Evolutionary conservation across 345 rosid species (phyloP).

Genomic region (Rhodomyrtus tomentosa): DNA sequence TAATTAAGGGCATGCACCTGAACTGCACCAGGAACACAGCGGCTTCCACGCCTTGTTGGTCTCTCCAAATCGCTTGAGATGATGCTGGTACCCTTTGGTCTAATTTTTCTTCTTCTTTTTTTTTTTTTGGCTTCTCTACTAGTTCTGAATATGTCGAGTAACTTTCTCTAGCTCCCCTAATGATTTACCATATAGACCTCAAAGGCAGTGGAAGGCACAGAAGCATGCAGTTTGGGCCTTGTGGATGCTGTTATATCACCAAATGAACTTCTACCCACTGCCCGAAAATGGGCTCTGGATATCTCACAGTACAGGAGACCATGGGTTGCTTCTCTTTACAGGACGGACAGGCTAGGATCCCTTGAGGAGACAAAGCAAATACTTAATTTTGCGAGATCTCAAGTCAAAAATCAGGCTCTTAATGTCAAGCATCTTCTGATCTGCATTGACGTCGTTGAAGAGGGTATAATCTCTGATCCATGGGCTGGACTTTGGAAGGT

Average conservation of each 20-base stretch:
- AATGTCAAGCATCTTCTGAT: slow-evolving; percentile 74
- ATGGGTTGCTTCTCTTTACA: slow-evolving; percentile 72
- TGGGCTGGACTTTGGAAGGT: slow-evolving; percentile 86
- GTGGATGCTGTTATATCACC: slow-evolving; percentile 72
- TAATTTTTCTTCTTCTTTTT: background rate
- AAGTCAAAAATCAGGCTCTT: slow-evolving; percentile 67
- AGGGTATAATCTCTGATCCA: slow-evolving; percentile 75
- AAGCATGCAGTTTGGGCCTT: slow-evolving; percentile 69
- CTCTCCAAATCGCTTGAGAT: slow-evolving; percentile 85
- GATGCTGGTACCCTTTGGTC: slow-evolving; percentile 65
- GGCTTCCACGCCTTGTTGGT: slow-evolving; percentile 99
- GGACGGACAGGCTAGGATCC: slow-evolving; percentile 70
- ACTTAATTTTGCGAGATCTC: slow-evolving; percentile 67
- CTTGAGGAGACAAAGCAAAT: slow-evolving; percentile 90
- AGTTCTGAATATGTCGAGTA: background rate
- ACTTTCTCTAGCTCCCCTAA: background rate
- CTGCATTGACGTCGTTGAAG: slow-evolving; percentile 80
- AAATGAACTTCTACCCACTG: slow-evolving; percentile 45
- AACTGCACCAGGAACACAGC: slow-evolving; percentile 72
- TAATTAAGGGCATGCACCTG: slow-evolving; percentile 7
- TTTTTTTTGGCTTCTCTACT: background rate
- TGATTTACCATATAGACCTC: slow-evolving; percentile 41
- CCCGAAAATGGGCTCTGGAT: slow-evolving; percentile 84
- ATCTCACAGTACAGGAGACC: slow-evolving; percentile 61
- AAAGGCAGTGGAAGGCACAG: slow-evolving; percentile 62